Evolutionary conservation across 2,329 filamentous ascomycete species (phyloP).

Genomic region (Ceratocystis variospora): DNA sequence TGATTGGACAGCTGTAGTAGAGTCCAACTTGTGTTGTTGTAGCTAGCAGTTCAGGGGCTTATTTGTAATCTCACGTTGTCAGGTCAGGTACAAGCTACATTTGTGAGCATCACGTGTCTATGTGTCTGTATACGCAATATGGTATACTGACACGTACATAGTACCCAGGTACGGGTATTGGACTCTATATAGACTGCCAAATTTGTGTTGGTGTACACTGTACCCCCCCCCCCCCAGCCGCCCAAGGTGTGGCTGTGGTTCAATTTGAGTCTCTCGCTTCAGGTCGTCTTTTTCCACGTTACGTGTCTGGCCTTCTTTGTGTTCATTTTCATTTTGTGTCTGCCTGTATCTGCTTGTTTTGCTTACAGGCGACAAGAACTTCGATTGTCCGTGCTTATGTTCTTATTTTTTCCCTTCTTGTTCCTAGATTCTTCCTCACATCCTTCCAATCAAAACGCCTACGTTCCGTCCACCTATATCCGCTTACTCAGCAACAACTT

Average conservation of each 20-base stretch:
- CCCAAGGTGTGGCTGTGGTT: neutral
- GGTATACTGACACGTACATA: no score
- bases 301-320: neutral
- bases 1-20: neutral
- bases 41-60: neutral
- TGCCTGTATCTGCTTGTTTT: neutral
- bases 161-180: neutral
- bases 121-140: neutral
- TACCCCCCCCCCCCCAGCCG: neutral
- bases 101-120: neutral
- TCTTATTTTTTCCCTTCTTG: neutral
- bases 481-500: no score
- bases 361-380: neutral
- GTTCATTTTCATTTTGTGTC: neutral
- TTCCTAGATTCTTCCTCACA: neutral
- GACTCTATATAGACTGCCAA: neutral
- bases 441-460: neutral
- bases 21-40: neutral
- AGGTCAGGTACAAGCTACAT: neutral
- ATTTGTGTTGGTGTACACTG: neutral
- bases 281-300: neutral
- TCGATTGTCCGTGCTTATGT: neutral
- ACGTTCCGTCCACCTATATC: no score
- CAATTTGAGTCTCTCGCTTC: constrained; percentile 1
- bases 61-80: constrained; percentile 4